Conservation (phyloP, 306 rosid species). For the Castanopsis chinensis region DNA sequence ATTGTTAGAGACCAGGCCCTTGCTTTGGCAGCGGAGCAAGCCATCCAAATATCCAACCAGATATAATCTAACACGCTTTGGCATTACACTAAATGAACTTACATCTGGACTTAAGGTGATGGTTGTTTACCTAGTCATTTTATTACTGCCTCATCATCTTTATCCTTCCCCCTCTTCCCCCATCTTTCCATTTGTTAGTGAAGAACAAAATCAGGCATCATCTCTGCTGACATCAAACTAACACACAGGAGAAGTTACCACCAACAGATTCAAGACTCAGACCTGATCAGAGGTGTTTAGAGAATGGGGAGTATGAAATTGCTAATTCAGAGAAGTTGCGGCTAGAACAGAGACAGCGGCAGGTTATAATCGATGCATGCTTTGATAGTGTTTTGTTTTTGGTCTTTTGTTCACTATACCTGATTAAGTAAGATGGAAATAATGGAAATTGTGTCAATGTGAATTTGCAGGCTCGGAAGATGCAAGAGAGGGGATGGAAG, state of each 20-base stretch:
- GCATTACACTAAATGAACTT: conserved; percentile 77
- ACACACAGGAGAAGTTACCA: conserved; percentile 79
- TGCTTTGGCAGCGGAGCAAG: conserved; percentile 67
- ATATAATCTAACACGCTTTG: conserved; percentile 80
- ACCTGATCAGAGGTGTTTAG: conserved; percentile 91
- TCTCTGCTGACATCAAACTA: conserved; percentile 19
- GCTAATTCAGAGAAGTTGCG: conserved; percentile 83
- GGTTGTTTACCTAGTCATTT: background rate
- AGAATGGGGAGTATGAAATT: conserved; percentile 78
- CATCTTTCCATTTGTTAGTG: background rate
- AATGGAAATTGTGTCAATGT: background rate
- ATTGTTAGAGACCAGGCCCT: conserved; percentile 45
- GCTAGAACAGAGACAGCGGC: conserved; percentile 86
- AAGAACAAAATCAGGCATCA: background rate
- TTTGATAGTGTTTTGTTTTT: background rate
- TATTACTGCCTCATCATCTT: background rate
- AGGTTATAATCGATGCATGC: conserved; percentile 43
- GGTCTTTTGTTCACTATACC: background rate
- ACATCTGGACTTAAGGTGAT: conserved; percentile 70
- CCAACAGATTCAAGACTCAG: conserved; percentile 98
- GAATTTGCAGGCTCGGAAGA: conserved; percentile 64
- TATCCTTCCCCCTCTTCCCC: background rate
- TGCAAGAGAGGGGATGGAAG: conserved; percentile 94
- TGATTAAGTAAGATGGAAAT: background rate
- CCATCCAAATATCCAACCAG: conserved; percentile 55